Evolutionary conservation across 1,139 yeast species (phyloP).

Genomic region (Candida neerlandica): DNA sequence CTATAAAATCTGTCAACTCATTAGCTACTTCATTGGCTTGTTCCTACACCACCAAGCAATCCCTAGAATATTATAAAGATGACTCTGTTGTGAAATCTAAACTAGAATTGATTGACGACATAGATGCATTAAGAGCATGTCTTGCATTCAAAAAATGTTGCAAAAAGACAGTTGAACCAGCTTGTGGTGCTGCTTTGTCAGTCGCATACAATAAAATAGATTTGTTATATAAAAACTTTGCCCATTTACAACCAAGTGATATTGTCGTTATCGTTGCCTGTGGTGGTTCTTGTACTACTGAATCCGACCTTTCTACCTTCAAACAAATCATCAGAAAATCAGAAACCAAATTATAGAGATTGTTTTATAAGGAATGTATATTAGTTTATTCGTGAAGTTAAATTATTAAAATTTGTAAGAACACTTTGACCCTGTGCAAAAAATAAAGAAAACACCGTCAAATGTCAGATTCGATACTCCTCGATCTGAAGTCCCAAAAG

Average conservation of each 20-base stretch:
- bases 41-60: slow-evolving; percentile 50
- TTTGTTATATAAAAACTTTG: slow-evolving; percentile 32
- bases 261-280: slow-evolving; percentile 62
- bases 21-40: slow-evolving; percentile 67
- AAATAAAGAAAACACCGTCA: too few species aligned
- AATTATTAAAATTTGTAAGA: not conserved
- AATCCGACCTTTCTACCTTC: slow-evolving; percentile 18
- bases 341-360: slow-evolving; percentile 17
- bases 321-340: slow-evolving; percentile 14
- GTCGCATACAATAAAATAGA: slow-evolving; percentile 44
- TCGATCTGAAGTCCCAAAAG: slow-evolving; percentile 56
- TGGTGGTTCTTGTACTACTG: slow-evolving; percentile 58
- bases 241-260: slow-evolving; percentile 44
- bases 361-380: not conserved
- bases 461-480: slow-evolving; percentile 30
- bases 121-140: slow-evolving; percentile 55
- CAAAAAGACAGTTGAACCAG: slow-evolving; percentile 64
- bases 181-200: slow-evolving; percentile 73
- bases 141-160: slow-evolving; percentile 51
- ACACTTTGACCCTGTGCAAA: too few species aligned
- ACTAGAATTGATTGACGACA: slow-evolving; percentile 54
- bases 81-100: slow-evolving; percentile 32
- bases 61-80: slow-evolving; percentile 45
- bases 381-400: not conserved
- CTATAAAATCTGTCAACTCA: slow-evolving; percentile 49